These are phyloP conservation scores for Globisporangium yorkense DNA, from an alignment of 352 stramenopile genomes.

Conservation along the genomic window DNA sequence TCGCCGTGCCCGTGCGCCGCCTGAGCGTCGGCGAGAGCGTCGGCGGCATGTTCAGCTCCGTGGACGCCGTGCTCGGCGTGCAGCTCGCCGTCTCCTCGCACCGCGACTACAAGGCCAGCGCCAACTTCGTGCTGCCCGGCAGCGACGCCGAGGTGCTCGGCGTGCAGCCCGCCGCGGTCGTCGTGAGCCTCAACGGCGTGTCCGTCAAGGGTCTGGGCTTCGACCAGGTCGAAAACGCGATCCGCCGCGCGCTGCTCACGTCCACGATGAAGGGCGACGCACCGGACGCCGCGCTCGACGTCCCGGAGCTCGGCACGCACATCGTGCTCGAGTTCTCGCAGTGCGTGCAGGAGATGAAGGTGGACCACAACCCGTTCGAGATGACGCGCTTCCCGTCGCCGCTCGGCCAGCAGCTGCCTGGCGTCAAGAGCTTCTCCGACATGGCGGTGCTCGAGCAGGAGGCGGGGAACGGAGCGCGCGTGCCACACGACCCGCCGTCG, in stretches of 20 bases:
- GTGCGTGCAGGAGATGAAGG: constrained; percentile 50
- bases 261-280: constrained; percentile 11
- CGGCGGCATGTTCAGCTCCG: constrained; percentile 37
- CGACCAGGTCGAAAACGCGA: constrained; percentile 37
- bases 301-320: constrained; percentile 24
- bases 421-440: constrained; percentile 46
- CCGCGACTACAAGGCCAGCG: constrained; percentile 53
- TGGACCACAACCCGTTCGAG: constrained; percentile 62
- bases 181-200: constrained; percentile 50
- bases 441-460: constrained; percentile 4
- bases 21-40: constrained; percentile 17
- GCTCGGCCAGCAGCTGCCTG: constrained; percentile 51
- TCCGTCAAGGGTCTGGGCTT: constrained; percentile 44
- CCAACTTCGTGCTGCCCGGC: constrained; percentile 56
- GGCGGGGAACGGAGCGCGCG: not conserved
- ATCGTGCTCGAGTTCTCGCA: constrained; percentile 61
- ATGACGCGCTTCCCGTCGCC: constrained; percentile 75
- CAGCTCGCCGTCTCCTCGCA: constrained; percentile 51
- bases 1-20: constrained; percentile 35
- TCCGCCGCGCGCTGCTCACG: constrained; percentile 27
- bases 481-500: not conserved
- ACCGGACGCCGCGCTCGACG: constrained; percentile 11
- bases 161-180: constrained; percentile 44
- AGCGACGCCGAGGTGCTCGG: constrained; percentile 42
- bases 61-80: constrained; percentile 48